Base-by-base conservation (phyloP, 495 filamentous ascomycete species). In the Penicillium manginii region DNA sequence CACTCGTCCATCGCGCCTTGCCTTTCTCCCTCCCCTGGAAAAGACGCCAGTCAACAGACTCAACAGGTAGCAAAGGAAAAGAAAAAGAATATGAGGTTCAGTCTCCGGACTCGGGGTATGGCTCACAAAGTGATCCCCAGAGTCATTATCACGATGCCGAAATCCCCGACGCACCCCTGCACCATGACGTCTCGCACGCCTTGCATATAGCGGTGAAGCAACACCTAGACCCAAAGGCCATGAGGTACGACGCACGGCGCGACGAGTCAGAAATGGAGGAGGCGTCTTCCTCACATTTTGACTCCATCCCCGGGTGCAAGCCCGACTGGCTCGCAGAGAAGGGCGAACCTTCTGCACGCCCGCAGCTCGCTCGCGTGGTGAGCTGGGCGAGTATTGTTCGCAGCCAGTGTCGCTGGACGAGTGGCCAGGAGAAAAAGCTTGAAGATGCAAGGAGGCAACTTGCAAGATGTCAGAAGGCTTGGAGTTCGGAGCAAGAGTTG, bases 401-500 rank as follows among this genome's bases (percentile, higher is more conserved):
- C 18, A 71, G 63, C 50, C 59, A 54, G 42, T 65, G 57, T 40
- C 71, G 71, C 21, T 78, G 75, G 75, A 74, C 73, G 11, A 56
- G 19, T 2, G 67, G 73, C 26, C 75, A 75, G 43, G 75, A 78
- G 43, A 57, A 55, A 2, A 63, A 74, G 48, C 63, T 78, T 49
- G 46, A 55, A 6, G 61, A 62, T 54, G 75, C 75, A 1, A 50
- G 65, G 52, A 60, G 55, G 14, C 64, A 78, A 46, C 52, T 78
- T 39, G 68, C 62, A 32, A 52, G 69, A 40, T 78, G 75, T 60
- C 75, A 78, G 51, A 78, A 72, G 50, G 73, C 75, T 4, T 78
- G 75, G 75, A 76, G 72, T 52, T 78, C 75, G 2, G 73, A 78
- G 52, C 75, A 78, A 52, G 75, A 78, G 43, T 17, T 78, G 2